Evolutionary conservation across 73 alveolate species (phyloP).

Genomic region (Paramecium caudatum): DNA sequence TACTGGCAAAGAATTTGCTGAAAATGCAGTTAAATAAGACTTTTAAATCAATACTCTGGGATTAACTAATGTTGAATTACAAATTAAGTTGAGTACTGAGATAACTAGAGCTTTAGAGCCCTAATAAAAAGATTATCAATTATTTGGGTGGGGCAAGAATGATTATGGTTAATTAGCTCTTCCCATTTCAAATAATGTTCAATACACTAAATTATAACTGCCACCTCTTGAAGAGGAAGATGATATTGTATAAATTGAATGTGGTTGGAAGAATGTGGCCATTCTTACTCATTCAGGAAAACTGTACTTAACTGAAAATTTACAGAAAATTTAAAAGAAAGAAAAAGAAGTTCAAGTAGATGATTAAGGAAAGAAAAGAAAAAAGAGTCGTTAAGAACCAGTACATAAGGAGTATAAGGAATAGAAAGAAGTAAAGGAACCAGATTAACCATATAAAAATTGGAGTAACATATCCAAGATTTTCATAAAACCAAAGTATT

Average conservation of each 20-base stretch:
- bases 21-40: neutral
- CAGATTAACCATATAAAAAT: neutral
- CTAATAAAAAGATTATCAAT: slow-evolving; percentile 26
- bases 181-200: neutral
- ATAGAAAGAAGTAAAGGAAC: neutral
- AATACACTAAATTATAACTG: neutral
- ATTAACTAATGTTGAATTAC: slow-evolving; percentile 33
- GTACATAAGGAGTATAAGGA: neutral
- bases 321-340: neutral
- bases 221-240: slow-evolving; percentile 34
- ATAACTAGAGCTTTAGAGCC: neutral
- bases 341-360: slow-evolving; percentile 20
- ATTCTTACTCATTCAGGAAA: slow-evolving; percentile 44
- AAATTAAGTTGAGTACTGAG: slow-evolving; percentile 24
- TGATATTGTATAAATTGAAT: slow-evolving; percentile 6
- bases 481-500: slow-evolving; percentile 28
- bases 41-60: slow-evolving; percentile 24
- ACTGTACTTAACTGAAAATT: slow-evolving; percentile 10
- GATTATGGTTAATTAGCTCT: slow-evolving; percentile 40
- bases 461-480: slow-evolving; percentile 49
- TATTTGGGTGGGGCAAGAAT: slow-evolving; percentile 61
- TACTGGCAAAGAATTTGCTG: slow-evolving; percentile 10
- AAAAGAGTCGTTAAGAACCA: slow-evolving; percentile 23
- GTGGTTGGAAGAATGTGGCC: slow-evolving; percentile 56
- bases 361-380: slow-evolving; percentile 32